Percentiles rank a stretch among this genome's conserved stretches.
Evolutionary conservation across 352 stramenopile species (phyloP).

Genomic region (Globisporangium splendens): DNA sequence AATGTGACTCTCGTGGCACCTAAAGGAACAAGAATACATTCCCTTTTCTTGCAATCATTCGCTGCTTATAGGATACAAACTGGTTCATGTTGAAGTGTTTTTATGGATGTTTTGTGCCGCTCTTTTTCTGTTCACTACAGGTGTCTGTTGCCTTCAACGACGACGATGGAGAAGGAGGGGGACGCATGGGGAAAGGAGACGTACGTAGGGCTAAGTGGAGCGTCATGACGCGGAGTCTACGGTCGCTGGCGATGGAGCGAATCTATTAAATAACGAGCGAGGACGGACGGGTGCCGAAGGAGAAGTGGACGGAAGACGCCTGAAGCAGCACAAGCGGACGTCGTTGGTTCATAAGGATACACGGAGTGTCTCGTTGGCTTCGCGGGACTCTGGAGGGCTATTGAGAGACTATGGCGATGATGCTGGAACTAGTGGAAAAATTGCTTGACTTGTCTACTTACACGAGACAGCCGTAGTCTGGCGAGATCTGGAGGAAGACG

Average conservation of each 20-base stretch:
- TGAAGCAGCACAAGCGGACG: neutral
- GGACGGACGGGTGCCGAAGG: neutral
- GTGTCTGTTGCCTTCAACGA: neutral
- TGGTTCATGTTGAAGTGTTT: too few species aligned
- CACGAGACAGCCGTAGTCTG: constrained; percentile 68
- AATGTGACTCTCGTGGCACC: too few species aligned
- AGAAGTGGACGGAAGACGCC: neutral
- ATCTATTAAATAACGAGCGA: neutral
- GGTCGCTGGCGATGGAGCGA: neutral
- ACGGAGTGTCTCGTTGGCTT: neutral
- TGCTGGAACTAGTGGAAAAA: too few species aligned
- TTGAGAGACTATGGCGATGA: neutral
- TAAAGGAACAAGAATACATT: too few species aligned
- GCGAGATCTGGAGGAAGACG: constrained; percentile 75
- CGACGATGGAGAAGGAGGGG: neutral
- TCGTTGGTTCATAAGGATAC: neutral
- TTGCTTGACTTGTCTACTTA: constrained; percentile 17
- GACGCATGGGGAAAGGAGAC: neutral
- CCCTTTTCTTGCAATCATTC: too few species aligned
- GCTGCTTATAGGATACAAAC: too few species aligned
- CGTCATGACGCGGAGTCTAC: neutral
- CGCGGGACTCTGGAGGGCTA: neutral
- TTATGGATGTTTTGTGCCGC: too few species aligned
- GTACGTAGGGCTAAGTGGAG: neutral
- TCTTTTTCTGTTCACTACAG: too few species aligned